A percentile compares a stretch with the other conserved stretches of the same genome.
Conservation (phyloP, 169 alveolate species). For the Amoebophrya sp. region DNA sequence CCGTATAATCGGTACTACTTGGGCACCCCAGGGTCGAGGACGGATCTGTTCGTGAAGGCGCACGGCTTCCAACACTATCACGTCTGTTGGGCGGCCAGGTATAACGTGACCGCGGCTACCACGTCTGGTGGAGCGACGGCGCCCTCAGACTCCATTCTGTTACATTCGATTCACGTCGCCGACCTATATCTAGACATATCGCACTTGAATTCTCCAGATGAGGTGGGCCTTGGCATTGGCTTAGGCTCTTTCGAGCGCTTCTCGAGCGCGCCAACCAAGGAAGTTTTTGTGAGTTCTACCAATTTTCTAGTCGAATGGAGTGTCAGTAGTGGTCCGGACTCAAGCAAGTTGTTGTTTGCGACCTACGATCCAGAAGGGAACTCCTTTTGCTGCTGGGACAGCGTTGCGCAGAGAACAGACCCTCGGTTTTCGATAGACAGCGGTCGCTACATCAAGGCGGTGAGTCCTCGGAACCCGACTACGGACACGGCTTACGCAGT, state of each 20-base stretch:
- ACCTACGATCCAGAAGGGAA: neutral
- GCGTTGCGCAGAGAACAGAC: neutral
- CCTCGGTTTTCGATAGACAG: neutral
- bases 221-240: neutral
- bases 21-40: neutral
- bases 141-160: too few species aligned
- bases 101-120: neutral
- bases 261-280: neutral
- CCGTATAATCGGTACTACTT: neutral
- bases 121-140: neutral
- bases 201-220: neutral
- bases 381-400: neutral
- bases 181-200: neutral
- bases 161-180: neutral
- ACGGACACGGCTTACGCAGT: neutral
- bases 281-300: neutral
- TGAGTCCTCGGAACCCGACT: neutral
- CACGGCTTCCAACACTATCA: neutral
- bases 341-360: neutral
- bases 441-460: neutral
- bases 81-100: neutral
- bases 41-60: neutral
- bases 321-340: neutral
- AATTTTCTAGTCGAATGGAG: neutral
- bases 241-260: neutral